A percentile compares a stretch with the other conserved stretches of the same genome.
These are phyloP conservation scores for Tremella fuciformis DNA, from an alignment of 768 basidiomycete genomes.

Conservation along the genomic window DNA sequence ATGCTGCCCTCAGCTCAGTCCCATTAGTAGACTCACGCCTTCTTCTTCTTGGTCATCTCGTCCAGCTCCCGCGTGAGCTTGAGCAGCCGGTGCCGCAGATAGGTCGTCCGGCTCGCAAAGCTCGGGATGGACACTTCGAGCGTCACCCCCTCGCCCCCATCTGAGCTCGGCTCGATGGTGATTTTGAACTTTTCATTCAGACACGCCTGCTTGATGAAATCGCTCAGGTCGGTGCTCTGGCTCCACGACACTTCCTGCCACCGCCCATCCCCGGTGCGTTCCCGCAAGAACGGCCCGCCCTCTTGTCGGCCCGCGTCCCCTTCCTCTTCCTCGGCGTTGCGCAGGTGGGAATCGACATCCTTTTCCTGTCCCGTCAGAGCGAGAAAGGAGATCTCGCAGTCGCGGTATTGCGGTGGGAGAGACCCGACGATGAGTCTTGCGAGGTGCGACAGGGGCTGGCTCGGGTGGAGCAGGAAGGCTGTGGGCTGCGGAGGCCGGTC, in stretches of 20 bases:
- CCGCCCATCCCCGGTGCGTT: conserved; percentile 30
- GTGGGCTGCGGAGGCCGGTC: conserved; percentile 49
- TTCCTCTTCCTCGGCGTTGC: conserved; percentile 25
- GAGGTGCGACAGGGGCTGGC: conserved; percentile 67
- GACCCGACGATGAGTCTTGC: conserved; percentile 59
- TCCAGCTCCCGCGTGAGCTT: conserved; percentile 56
- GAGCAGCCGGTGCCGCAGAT: conserved; percentile 58
- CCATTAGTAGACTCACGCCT: conserved; percentile 51
- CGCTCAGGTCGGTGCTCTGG: conserved; percentile 63
- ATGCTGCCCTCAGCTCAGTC: conserved; percentile 25
- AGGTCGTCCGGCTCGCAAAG: conserved; percentile 63
- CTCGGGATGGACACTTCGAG: conserved; percentile 63
- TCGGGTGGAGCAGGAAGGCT: conserved; percentile 66
- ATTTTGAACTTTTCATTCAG: conserved; percentile 60
- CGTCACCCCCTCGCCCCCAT: conserved; percentile 35
- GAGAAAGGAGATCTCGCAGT: conserved; percentile 46
- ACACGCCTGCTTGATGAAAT: conserved; percentile 66
- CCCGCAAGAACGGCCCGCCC: conserved; percentile 49
- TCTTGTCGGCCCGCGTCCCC: conserved; percentile 19
- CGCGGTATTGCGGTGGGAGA: conserved; percentile 36
- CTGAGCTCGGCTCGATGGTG: conserved; percentile 44
- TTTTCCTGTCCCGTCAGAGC: conserved; percentile 45
- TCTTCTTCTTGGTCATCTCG: conserved; percentile 61
- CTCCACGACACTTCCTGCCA: conserved; percentile 58
- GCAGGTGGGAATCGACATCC: conserved; percentile 38